Evolutionary conservation across 2,329 filamentous ascomycete genomes (phyloP).

Genomic region (Aspergillus sp.): DNA sequence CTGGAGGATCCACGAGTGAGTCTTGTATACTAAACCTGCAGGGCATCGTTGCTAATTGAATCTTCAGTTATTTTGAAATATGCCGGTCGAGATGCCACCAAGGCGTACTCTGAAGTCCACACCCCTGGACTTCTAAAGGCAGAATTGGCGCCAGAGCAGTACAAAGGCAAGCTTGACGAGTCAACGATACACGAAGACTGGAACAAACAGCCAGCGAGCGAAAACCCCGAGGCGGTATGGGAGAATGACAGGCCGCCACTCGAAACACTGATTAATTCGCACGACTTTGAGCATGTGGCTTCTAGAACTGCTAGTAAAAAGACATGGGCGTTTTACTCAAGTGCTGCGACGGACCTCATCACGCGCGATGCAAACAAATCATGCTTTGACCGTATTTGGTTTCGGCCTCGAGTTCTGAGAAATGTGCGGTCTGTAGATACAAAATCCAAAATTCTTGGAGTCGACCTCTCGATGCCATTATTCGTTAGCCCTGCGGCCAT

Average conservation of each 20-base stretch:
- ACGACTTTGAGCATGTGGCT: slow-evolving; percentile 63
- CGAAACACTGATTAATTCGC: slow-evolving; percentile 56
- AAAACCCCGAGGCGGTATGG: slow-evolving; percentile 27
- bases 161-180: slow-evolving; percentile 52
- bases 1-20: slow-evolving; percentile 58
- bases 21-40: background rate
- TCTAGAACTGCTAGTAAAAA: slow-evolving; percentile 58
- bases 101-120: slow-evolving; percentile 47
- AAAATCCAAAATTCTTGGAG: slow-evolving; percentile 56
- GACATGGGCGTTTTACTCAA: slow-evolving; percentile 70
- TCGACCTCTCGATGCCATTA: slow-evolving; percentile 55
- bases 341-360: slow-evolving; percentile 63
- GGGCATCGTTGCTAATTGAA: background rate
- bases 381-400: slow-evolving; percentile 56
- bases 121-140: slow-evolving; percentile 48
- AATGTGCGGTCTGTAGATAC: slow-evolving; percentile 57
- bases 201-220: slow-evolving; percentile 40
- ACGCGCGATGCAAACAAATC: slow-evolving; percentile 57
- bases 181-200: slow-evolving; percentile 52
- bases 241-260: slow-evolving; percentile 51
- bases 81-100: slow-evolving; percentile 47
- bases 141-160: slow-evolving; percentile 45
- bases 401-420: slow-evolving; percentile 59
- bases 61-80: slow-evolving; percentile 45
- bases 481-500: slow-evolving; percentile 66